Percentiles rank a stretch among this genome's conserved stretches.
These are phyloP conservation scores for Tolypocladium amazonense DNA, from an alignment of 2,329 filamentous ascomycete genomes.

Conservation along the genomic window DNA sequence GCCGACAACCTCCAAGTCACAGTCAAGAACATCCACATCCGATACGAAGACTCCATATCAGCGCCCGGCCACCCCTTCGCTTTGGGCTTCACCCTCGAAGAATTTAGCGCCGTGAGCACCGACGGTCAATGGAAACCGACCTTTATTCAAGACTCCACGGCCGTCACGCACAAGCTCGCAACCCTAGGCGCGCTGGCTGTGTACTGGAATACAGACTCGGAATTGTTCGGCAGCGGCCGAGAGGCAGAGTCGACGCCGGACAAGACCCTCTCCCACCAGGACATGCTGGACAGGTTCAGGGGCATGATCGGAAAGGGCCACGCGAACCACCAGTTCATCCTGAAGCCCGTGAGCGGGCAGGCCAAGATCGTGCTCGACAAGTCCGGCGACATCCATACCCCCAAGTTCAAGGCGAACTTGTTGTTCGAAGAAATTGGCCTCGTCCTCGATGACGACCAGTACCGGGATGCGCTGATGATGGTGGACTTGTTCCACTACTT, in stretches of 20 bases:
- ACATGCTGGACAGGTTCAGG: conserved; percentile 68
- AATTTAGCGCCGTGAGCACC: conserved; percentile 95
- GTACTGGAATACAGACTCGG: conserved; percentile 96
- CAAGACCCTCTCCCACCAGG: conserved; percentile 57
- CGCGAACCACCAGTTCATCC: conserved; percentile 73
- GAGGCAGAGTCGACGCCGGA: conserved; percentile 40
- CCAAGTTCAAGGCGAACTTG: conserved; percentile 82
- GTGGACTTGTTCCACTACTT: conserved; percentile 98
- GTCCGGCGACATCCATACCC: conserved; percentile 64
- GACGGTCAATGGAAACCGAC: conserved; percentile 91
- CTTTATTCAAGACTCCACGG: conserved; percentile 80
- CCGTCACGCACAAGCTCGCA: conserved; percentile 85
- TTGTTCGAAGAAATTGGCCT: conserved; percentile 97
- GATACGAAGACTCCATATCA: conserved; percentile 96
- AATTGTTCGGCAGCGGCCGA: conserved; percentile 71
- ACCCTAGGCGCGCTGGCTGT: conserved; percentile 81
- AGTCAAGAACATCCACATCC: conserved; percentile 95
- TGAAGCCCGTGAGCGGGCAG: conserved; percentile 91
- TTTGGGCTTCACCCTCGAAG: conserved; percentile 81
- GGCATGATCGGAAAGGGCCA: conserved; percentile 68
- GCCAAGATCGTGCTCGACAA: conserved; percentile 95
- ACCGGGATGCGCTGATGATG: conserved; percentile 95
- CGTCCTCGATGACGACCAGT: conserved; percentile 95
- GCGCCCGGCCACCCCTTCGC: conserved; percentile 93
- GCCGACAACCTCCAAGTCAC: conserved; percentile 97